Conservation (phyloP, 345 rosid species). For the Eucalyptus sp. region DNA sequence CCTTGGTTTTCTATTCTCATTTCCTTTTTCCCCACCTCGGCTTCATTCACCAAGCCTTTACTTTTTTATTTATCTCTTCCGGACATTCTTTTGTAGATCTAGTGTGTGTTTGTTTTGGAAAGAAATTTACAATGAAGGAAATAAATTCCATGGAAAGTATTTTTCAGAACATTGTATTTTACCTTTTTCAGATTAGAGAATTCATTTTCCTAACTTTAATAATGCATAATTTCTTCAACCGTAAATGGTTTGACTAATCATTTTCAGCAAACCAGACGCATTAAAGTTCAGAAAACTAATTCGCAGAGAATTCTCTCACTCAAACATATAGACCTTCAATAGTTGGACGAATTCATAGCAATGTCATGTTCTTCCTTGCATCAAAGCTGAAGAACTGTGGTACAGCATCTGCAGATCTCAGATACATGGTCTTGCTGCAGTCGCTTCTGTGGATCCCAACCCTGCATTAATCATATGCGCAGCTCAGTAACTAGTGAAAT, state of each 20-base stretch:
- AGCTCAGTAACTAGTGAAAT: background rate
- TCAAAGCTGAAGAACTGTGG: background rate
- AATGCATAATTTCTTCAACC: background rate
- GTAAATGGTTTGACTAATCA: too few relatives aligned
- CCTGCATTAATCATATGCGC: background rate
- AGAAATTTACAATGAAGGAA: too few relatives aligned
- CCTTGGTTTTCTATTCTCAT: background rate
- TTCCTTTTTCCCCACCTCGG: background rate
- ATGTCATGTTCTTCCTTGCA: background rate
- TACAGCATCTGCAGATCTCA: background rate
- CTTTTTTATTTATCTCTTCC: background rate
- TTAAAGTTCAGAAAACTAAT: too few relatives aligned
- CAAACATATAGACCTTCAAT: too few relatives aligned
- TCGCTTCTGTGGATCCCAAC: background rate
- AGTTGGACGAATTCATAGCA: background rate
- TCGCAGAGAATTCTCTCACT: too few relatives aligned
- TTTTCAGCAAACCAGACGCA: too few relatives aligned
- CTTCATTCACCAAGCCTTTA: background rate
- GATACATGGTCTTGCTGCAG: background rate
- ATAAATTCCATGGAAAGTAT: too few relatives aligned
- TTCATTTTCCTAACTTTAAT: background rate
- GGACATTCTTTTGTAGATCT: background rate
- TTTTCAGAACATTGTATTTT: too few relatives aligned
- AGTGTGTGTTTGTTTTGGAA: too few relatives aligned
- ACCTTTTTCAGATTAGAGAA: too few relatives aligned